Percentiles rank a stretch among this genome's conserved stretches.
Conservation (phyloP, 352 stramenopile genomes). For the Pythium volutum region DNA sequence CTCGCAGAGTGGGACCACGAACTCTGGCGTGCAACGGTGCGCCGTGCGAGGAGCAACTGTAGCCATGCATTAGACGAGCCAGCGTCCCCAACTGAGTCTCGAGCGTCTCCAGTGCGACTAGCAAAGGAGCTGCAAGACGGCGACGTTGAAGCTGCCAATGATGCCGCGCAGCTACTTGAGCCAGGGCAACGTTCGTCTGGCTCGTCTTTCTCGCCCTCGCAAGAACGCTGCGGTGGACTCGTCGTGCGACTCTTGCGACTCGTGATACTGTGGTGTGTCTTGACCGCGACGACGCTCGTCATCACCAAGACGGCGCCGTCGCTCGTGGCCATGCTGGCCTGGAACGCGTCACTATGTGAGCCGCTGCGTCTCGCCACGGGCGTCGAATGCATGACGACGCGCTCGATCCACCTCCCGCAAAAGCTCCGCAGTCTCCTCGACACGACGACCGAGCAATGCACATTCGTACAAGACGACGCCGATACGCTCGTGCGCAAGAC, state of each 20-base stretch:
- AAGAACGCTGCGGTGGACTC: not conserved
- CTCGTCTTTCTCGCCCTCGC: not conserved
- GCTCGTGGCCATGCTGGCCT: slow-evolving; percentile 48
- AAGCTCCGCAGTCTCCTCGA: slow-evolving; percentile 47
- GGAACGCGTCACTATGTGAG: slow-evolving; percentile 55
- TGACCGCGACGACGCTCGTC: slow-evolving; percentile 25
- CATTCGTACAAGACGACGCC: slow-evolving; percentile 31
- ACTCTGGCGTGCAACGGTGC: slow-evolving; percentile 13
- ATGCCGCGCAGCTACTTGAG: not conserved
- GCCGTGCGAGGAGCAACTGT: slow-evolving; percentile 1
- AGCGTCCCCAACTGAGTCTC: not conserved
- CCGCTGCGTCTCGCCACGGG: slow-evolving; percentile 33
- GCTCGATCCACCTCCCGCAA: slow-evolving; percentile 10
- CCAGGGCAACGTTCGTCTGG: not conserved
- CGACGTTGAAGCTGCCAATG: not conserved
- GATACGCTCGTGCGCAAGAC: slow-evolving; percentile 46
- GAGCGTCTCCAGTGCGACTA: not conserved
- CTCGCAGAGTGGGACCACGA: slow-evolving; percentile 48
- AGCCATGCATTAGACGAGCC: slow-evolving; percentile 10
- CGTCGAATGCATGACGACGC: slow-evolving; percentile 26
- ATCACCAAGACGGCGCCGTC: slow-evolving; percentile 39
- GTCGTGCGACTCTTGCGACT: slow-evolving; percentile 5
- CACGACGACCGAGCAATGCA: slow-evolving; percentile 36
- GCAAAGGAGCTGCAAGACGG: not conserved
- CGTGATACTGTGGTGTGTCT: slow-evolving; percentile 12